Evolutionary conservation across 371 early-diverging fungal genomes (phyloP), one percentile per base, ranked within the genome.

Genomic region (Lichtheimia hyalospora): DNA sequence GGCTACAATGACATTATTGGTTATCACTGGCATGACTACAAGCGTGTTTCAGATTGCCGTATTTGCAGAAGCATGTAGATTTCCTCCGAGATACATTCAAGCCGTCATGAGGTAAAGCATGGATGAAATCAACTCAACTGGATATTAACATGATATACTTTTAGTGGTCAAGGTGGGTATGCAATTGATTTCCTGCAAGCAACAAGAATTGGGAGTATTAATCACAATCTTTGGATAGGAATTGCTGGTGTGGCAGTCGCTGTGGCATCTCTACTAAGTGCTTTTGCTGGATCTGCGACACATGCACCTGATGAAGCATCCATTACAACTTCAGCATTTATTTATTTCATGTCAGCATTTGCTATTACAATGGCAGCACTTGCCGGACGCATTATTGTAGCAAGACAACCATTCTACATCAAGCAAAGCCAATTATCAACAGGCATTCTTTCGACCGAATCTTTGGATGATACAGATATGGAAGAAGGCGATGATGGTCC

Each of bases 1-100:
- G 70, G 75, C 88, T 48, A 80, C 69, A 16, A 55, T 91, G 62
- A 34, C 65, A 2, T 73, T 90, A 62, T 70, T 92, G 16, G 76
- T 82, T 0, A 46, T 84, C 20, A 80, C 86, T 3, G 92, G 88
- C 13, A 77, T 69, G 8, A 74, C 84, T 1, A 89, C 89, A 28
- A 86, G 89, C 5, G 73, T 88, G 52, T 77, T 84, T 16, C 88
- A 89, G 49, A 87, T 85, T 52, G 84, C 85, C 42, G 77, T 90
- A 23, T 91, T 91, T 77, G 92, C 89, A 15, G 77, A 91, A 23
- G 89, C 87, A 0, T 81, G 89, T 25, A 84, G 81, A 27, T 87
- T 93, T 64, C 87, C 92, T 1, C 81, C 87, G 5, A 68, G 67
- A 20, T 88, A 91, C 62, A 77, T 86, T 34, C 91, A 91, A 61